Evolutionary conservation across 331 rosid genomes (phyloP).

Genomic region (Malus hybrid): DNA sequence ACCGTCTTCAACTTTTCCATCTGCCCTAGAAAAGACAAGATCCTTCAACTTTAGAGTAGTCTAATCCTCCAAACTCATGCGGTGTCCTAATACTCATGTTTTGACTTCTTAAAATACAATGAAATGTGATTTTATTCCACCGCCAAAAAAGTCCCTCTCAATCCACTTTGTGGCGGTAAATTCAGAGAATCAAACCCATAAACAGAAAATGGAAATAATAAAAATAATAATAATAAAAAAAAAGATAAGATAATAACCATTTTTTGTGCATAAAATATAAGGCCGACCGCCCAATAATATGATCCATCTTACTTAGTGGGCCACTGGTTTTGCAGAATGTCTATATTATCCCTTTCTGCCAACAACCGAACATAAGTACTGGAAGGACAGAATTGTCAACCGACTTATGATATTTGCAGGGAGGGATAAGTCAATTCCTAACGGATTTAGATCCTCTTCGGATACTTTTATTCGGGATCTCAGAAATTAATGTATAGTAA

Average conservation of each 20-base stretch:
- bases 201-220: background rate
- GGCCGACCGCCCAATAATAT: background rate
- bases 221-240: too few species aligned
- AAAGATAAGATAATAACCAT: background rate
- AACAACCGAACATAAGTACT: too few species aligned
- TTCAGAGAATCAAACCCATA: background rate
- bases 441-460: too few species aligned
- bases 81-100: background rate
- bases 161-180: constrained; percentile 1
- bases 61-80: background rate
- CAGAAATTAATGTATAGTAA: too few species aligned
- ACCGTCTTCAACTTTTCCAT: background rate
- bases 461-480: accelerated
- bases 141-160: background rate
- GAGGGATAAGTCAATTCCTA: constrained; percentile 54
- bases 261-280: background rate
- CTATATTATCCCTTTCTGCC: background rate
- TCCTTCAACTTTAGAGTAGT: background rate
- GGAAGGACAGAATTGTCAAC: too few species aligned
- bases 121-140: constrained; percentile 13
- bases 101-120: background rate
- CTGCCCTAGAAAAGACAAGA: background rate
- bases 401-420: constrained; percentile 21
- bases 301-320: constrained; percentile 15
- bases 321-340: background rate